Percentiles rank a stretch among this genome's conserved stretches.
Conservation (phyloP, 441 rosid genomes). For the Corymbia calophylla region DNA sequence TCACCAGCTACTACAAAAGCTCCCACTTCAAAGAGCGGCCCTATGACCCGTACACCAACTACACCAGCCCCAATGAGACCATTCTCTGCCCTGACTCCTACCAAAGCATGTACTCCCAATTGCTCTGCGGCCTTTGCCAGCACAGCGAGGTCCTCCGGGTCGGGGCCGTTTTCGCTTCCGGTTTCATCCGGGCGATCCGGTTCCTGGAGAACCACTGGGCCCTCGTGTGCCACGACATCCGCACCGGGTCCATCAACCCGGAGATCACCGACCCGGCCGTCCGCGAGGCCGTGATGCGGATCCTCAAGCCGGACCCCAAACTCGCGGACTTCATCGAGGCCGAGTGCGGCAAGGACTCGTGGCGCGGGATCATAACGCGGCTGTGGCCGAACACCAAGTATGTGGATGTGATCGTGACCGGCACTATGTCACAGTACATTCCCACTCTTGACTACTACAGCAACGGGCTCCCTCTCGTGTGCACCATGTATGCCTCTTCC, state of each 20-base stretch:
- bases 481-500: constrained; percentile 70
- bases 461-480: constrained; percentile 57
- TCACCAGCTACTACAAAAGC: constrained; percentile 91
- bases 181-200: constrained; percentile 87
- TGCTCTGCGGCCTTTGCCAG: constrained; percentile 92
- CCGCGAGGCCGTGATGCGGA: constrained; percentile 61
- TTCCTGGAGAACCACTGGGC: constrained; percentile 87
- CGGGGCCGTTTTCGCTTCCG: constrained; percentile 97
- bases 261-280: constrained; percentile 61
- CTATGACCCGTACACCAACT: constrained; percentile 84
- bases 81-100: constrained; percentile 90
- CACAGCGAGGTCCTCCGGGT: constrained; percentile 83
- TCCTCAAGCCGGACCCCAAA: constrained; percentile 68
- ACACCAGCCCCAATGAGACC: constrained; percentile 96
- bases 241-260: constrained; percentile 55
- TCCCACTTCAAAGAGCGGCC: constrained; percentile 75
- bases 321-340: constrained; percentile 66
- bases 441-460: constrained; percentile 65
- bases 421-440: constrained; percentile 74
- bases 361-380: constrained; percentile 89
- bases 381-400: constrained; percentile 96
- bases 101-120: constrained; percentile 95
- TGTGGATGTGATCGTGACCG: constrained; percentile 79
- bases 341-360: constrained; percentile 58
- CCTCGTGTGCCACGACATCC: constrained; percentile 43